Base-by-base conservation (phyloP, 208 protist species). In the Angomonas ambiguus region DNA sequence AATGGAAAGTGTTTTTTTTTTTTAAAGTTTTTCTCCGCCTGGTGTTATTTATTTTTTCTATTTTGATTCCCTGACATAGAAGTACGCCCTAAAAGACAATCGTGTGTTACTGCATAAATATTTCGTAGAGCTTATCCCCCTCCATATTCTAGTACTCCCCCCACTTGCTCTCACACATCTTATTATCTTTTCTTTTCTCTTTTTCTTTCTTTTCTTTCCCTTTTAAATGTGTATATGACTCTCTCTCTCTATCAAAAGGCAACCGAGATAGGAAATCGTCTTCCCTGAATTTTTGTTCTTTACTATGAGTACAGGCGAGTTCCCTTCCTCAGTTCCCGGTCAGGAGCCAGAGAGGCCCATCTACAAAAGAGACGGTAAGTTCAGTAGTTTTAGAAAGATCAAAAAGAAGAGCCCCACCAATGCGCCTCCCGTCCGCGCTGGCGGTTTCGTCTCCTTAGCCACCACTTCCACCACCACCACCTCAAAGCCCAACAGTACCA, bases 21-120 rank as follows among this genome's bases (percentile, higher is more conserved):
- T 0, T 69, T 55, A 48, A 57, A 27, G 61, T 68, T 10, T 2
- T 22, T 45, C 33, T 58, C 55, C 0, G 20, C 20, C 25, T 16
- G 55, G 10, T 62, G 13, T 28, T 53, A 24, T 48, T 60, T 72
- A 61, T 51, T n/a, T 71, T 71, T 24, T n/a, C 13, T 30, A 22
- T 33, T n/a, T 55, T 30, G 28, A 60, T 22, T 24, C 32, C n/a
- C 13, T 2, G 13, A 68, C 32, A 22, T 65, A 33, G 24, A 64
- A 32, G 18, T 45, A 16, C 25, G 4, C 8, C 10, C 3, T 28
- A 56, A 20, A 22, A 56, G 30, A n/a, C 27, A 45, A 16, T n/a
- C n/a, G n/a, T n/a, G n/a, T n/a, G n/a, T n/a, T n/a, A n/a, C n/a
- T n/a, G n/a, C n/a, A n/a, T n/a, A n/a, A n/a, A n/a, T n/a, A n/a